Conservation (phyloP, 2,329 filamentous ascomycete genomes). For the Calonectria crousiana region DNA sequence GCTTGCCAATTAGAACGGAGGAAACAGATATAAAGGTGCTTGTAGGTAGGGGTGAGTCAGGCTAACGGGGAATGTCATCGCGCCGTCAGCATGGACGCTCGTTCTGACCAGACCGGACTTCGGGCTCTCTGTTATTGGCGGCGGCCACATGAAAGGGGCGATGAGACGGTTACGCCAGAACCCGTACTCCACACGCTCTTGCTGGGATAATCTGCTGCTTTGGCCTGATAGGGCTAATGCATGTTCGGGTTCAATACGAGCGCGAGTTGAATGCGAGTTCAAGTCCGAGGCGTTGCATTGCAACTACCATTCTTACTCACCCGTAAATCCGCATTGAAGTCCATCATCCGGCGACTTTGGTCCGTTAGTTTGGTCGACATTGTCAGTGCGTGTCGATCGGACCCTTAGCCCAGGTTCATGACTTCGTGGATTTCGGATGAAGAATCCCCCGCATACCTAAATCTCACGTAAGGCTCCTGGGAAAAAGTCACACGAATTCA, state of each 20-base stretch:
- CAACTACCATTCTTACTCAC: neutral
- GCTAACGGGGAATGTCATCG: neutral
- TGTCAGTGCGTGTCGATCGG: neutral
- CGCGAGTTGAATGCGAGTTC: neutral
- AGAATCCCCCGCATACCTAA: neutral
- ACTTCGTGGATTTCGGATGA: neutral
- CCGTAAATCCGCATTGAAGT: neutral
- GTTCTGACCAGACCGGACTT: slow-evolving; percentile 12
- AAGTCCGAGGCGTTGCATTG: neutral
- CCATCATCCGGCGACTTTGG: neutral
- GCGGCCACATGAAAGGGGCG: neutral
- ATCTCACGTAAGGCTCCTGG: neutral
- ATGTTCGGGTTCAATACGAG: neutral
- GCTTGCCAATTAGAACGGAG: neutral
- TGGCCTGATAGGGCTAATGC: neutral
- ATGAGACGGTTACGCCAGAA: neutral
- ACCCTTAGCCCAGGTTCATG: neutral
- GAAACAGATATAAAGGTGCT: neutral
- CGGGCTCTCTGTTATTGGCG: slow-evolving; percentile 11
- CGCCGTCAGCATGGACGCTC: slow-evolving; percentile 9
- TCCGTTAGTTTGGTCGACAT: neutral
- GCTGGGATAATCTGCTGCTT: neutral
- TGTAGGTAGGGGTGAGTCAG: neutral
- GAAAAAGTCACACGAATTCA: neutral
- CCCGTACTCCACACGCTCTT: neutral